Evolutionary conservation across 1,284 basidiomycete genomes (phyloP), one percentile per base, ranked within the genome.

Genomic region (Mycena sp.): DNA sequence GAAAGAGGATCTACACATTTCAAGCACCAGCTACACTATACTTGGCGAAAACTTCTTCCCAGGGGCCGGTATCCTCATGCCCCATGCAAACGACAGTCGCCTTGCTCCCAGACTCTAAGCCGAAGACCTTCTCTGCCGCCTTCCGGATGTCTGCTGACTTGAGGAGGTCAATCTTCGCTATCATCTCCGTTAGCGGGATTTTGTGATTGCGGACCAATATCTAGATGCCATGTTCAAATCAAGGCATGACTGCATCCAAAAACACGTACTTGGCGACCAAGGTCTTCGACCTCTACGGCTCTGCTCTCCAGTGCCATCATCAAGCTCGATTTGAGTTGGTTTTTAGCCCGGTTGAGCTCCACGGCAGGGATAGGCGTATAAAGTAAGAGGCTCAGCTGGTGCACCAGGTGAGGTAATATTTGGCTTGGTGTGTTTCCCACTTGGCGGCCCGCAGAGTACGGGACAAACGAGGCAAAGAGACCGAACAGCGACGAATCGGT

Each of bases 251-350:
- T n/a, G n/a, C n/a, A n/a, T 69, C 26, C 14, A 25, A 51, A 19
- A 30, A 64, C 28, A 64, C 80, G n/a, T 69, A 90, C 89, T 86
- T 92, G 91, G 69, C 92, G 83, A 32, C 93, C 93, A 16, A 94
- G 82, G 78, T 96, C 95, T 76, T 97, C 95, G 1, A 96, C 94
- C 72, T 95, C 94, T 2, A 98, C 90, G 25, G 94, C 83, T 38
- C 94, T 82, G 72, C 94, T 96, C 81, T 99, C 97, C 45, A 99
- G 80, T 5, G 95, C 94, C 97, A 99, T 99, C 80, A 97, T 93
- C 68, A 99, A 80, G 64, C 91, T 93, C 46, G 91, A 93, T 80
- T 96, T 96, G 65, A 99, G 87, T 83, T 99, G 97, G 75, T 99
- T 99, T 83, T 96, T 96, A 38, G 97, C 97, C 54, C 97, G 85